phyloP scores from a whole-genome alignment of 2,329 filamentous ascomycete genomes.

The Colletotrichum spinosum region DNA sequence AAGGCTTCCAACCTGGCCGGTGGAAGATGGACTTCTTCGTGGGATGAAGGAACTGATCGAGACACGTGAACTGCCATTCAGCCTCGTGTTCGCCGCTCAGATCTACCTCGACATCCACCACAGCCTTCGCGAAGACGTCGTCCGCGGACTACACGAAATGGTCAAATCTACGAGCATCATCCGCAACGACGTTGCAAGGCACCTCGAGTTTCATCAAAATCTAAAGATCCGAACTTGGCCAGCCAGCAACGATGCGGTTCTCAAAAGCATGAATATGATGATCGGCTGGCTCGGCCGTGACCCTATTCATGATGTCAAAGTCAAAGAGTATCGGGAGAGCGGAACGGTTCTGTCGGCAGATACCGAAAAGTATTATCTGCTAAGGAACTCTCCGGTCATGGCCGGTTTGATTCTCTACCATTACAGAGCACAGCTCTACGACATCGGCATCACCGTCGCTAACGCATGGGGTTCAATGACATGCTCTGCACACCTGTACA shows the following conservation, averaged over 20 bases:
- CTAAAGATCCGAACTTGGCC: neutral
- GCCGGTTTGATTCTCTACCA: constrained; percentile 47
- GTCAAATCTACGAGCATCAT: neutral
- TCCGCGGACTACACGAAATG: constrained; percentile 7
- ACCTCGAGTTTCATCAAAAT: neutral
- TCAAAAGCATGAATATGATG: neutral
- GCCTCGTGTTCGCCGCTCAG: constrained; percentile 53
- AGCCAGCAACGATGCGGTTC: neutral
- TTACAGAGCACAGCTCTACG: constrained; percentile 46
- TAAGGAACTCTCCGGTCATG: neutral
- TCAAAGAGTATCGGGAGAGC: neutral
- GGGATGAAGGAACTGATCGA: constrained; percentile 47
- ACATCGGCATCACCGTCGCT: constrained; percentile 47
- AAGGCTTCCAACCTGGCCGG: too few relatives aligned
- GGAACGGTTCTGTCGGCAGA: neutral
- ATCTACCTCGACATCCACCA: constrained; percentile 56
- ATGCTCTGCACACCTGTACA: constrained; percentile 55
- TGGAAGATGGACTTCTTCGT: constrained; percentile 52
- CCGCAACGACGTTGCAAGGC: neutral
- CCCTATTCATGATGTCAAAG: neutral
- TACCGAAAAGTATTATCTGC: neutral
- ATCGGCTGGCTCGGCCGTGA: neutral
- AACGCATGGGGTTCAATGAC: constrained; percentile 54
- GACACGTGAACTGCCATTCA: constrained; percentile 48
- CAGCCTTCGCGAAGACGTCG: constrained; percentile 39